These are phyloP conservation scores for Microcyclospora pomicola DNA, from an alignment of 2,329 filamentous ascomycete genomes.

Conservation along the genomic window DNA sequence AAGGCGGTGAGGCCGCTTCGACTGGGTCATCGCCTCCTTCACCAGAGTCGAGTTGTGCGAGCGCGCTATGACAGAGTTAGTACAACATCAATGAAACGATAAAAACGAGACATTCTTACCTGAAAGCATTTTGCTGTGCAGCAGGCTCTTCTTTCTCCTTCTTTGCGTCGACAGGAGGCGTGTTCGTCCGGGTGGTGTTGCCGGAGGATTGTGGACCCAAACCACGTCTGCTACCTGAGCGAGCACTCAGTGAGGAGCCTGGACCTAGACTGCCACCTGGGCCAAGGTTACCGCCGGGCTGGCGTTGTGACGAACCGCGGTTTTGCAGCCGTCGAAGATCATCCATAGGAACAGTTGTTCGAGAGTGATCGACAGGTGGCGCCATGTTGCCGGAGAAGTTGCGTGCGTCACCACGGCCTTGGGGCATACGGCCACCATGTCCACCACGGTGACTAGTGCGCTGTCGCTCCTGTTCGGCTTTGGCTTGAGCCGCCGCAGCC, in stretches of 20 bases:
- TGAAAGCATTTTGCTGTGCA: slow-evolving; percentile 74
- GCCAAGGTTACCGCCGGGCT: slow-evolving; percentile 45
- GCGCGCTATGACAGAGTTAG: slow-evolving; percentile 32
- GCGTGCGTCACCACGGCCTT: slow-evolving; percentile 76
- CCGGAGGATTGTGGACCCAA: slow-evolving; percentile 42
- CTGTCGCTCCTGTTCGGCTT: slow-evolving; percentile 53
- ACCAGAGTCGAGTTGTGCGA: slow-evolving; percentile 42
- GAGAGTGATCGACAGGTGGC: slow-evolving; percentile 53
- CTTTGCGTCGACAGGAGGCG: slow-evolving; percentile 56
- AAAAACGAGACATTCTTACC: slow-evolving; percentile 46
- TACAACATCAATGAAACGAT: slow-evolving; percentile 10
- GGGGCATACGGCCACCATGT: slow-evolving; percentile 51
- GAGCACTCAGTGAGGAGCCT: slow-evolving; percentile 53
- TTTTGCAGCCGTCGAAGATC: slow-evolving; percentile 69
- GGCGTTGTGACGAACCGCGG: slow-evolving; percentile 48
- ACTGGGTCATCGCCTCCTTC: slow-evolving; percentile 48
- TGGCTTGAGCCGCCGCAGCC: slow-evolving; percentile 66
- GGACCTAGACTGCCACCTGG: slow-evolving; percentile 53
- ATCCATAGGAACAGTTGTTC: slow-evolving; percentile 79
- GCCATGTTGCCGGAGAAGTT: slow-evolving; percentile 61
- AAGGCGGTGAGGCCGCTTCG: slow-evolving; percentile 19
- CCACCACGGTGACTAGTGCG: slow-evolving; percentile 49
- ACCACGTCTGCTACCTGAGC: slow-evolving; percentile 65
- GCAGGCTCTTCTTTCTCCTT: slow-evolving; percentile 49
- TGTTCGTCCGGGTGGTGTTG: slow-evolving; percentile 77